Base-by-base conservation (phyloP, 108 stramenopile genomes). In the Licmophora abbreviata region DNA sequence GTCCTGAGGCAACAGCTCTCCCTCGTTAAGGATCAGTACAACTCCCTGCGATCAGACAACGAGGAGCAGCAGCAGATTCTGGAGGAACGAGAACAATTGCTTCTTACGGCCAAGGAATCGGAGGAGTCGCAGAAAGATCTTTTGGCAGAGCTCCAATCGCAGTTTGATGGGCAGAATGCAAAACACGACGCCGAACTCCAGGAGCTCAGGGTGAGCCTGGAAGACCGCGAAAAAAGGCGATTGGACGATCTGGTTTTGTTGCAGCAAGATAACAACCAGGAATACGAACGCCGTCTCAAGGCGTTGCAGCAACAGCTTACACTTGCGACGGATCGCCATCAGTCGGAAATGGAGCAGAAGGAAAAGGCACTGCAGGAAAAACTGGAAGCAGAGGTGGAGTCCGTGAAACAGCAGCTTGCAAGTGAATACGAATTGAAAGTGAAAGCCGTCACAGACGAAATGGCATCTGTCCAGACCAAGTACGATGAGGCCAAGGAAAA, bases 231-330 rank as follows among this genome's bases (percentile, higher is more conserved):
- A 41, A 68, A 43, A 3, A 52, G 61, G 28, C 59, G 41, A 33
- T 50, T 64, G 29, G 56, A 61, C n/a, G 63, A 71, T 44, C 18
- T 72, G 30, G 70, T 71, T 1, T 63, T 50, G 10, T 42, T 34
- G 11, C 65, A 61, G n/a, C 58, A 56, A 29, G 58, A 64, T n/a
- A 24, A 66, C 51, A 45, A 47, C 10, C 26, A 58, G 42, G 70
- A 77, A 30, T 71, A 61, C 37, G 66, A 71, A 49, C 51, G 50
- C 14, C 51, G 70, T 14, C 25, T 77, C 25, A 57, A 61, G 44
- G 47, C 53, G 26, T 53, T 72, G 60, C 70, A 68, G 50, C 60
- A 77, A 33, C 76, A 77, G 32, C 52, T 77, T 5, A 52, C 44
- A 12, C 56, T 71, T 22, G 59, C 61, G 21, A 53, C 69, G 12